Base-by-base conservation (phyloP, 2,329 filamentous ascomycete species). In the Colletotrichum ledebouriae region DNA sequence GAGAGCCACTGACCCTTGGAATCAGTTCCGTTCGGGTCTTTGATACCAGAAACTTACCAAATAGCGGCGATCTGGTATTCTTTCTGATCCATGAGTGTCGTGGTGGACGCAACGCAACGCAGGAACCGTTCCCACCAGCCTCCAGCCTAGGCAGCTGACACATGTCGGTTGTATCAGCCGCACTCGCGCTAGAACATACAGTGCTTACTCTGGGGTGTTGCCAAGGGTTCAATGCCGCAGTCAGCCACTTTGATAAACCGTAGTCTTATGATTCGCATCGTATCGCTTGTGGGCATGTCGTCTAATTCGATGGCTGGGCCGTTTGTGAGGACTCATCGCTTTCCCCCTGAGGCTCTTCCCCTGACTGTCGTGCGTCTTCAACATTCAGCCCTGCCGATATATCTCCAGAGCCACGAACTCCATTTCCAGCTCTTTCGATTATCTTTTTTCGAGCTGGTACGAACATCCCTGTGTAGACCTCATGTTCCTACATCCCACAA, bases 171-270 rank as follows among this genome's bases (percentile, higher is more conserved):
- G 20, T 11, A 13, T 67, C 64, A 67, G 64, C 60, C 64, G 59
- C 64, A 64, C 44, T 49, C 11, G 33, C 53, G 46, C 64, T 53
- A 59, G 53, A 47, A 12, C 4, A 47, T 47, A 44, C 42, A 33
- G 61, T 49, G 65, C 65, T 59, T 68, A 64, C 53, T 53, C 29
- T 29, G 49, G 37, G 55, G 55, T 55, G 34, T 22, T 56, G 55
- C 55, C 17, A 49, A 55, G 37, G 49, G 22, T 25, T 33, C 12
- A 15, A 11, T n/a, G 42, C 49, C n/a, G 12, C 29, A 39, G 25
- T 37, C 22, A 41, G 49, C 59, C 59, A 62, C 49, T 33, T n/a
- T 29, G 17, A 52, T 33, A 29, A 25, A 52, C 42, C 17, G 17
- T 46, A 46, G 56, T 41, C 57, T 49, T 37, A 52, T 17, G 34